Conservation (phyloP, 495 filamentous ascomycete genomes). For the Hypoxylon fuscum region DNA sequence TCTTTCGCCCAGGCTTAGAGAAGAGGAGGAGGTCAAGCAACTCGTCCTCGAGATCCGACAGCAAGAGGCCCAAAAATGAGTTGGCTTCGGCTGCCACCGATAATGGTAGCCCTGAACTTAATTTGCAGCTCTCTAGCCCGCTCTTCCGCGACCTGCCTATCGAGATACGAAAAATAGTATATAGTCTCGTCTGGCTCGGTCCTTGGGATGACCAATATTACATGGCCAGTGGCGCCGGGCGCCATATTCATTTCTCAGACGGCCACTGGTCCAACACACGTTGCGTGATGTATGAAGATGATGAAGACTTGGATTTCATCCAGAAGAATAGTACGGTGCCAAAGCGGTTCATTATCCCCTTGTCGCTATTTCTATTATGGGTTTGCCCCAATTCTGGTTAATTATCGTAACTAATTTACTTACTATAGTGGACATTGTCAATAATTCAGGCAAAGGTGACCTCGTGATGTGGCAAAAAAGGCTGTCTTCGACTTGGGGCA, state of each 20-base stretch:
- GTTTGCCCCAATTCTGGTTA: not conserved
- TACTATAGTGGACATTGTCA: constrained; percentile 35
- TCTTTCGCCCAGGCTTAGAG: constrained; percentile 31
- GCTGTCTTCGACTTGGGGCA: constrained; percentile 44
- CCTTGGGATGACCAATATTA: constrained; percentile 42
- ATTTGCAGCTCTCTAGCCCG: constrained; percentile 27
- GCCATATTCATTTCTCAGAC: constrained; percentile 43
- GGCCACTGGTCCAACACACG: constrained; percentile 42
- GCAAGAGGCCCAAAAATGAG: constrained; percentile 15
- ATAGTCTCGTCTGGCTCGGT: constrained; percentile 38
- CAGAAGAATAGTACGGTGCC: constrained; percentile 44
- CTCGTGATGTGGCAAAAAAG: constrained; percentile 44
- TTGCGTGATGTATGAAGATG: constrained; percentile 45
- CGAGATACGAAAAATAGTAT: constrained; percentile 48
- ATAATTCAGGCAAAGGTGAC: constrained; percentile 31
- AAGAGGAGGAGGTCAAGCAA: constrained; percentile 33
- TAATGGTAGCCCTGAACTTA: not conserved
- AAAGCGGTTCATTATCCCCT: too few relatives aligned
- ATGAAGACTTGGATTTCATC: constrained; percentile 40
- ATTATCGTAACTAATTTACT: not conserved
- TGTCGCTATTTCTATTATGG: too few relatives aligned
- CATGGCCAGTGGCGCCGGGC: constrained; percentile 21
- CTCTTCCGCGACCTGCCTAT: constrained; percentile 44
- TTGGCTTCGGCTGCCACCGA: not conserved
- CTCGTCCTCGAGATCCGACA: constrained; percentile 11